A percentile compares a stretch with the other conserved stretches of the same genome.
Evolutionary conservation across 2,329 filamentous ascomycete genomes (phyloP).

Genomic region (Penicillium sp.): DNA sequence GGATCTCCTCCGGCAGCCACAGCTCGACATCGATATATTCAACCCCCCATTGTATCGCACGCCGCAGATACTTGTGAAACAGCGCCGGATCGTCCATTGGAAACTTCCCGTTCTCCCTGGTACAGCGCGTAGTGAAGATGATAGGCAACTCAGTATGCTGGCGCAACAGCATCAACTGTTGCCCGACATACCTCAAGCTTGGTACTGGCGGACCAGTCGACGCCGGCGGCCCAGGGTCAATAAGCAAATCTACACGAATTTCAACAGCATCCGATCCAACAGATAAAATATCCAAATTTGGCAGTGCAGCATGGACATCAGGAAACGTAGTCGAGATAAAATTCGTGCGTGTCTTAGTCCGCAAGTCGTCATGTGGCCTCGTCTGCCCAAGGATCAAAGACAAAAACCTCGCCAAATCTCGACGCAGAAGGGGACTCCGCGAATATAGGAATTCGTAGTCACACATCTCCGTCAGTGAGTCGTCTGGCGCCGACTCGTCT

Average conservation of each 20-base stretch:
- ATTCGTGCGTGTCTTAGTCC: constrained; percentile 69
- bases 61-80: constrained; percentile 74
- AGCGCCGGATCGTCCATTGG: constrained; percentile 74
- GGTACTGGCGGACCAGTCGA: constrained; percentile 57
- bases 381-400: constrained; percentile 77
- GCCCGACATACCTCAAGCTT: constrained; percentile 76
- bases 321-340: constrained; percentile 87
- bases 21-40: constrained; percentile 88
- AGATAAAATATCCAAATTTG: constrained; percentile 81
- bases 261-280: constrained; percentile 84
- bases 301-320: constrained; percentile 74
- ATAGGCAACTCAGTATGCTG: constrained; percentile 85
- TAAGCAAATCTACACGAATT: constrained; percentile 74
- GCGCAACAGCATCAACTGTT: constrained; percentile 78
- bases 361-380: constrained; percentile 69
- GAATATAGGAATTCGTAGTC: constrained; percentile 88
- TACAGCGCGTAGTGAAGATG: constrained; percentile 82
- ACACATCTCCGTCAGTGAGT: constrained; percentile 62
- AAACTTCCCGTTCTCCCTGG: constrained; percentile 75
- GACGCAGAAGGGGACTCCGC: constrained; percentile 64
- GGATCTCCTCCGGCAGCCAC: constrained; percentile 75
- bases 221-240: constrained; percentile 63
- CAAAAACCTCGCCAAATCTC: constrained; percentile 73
- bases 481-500: constrained; percentile 65
- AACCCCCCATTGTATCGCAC: constrained; percentile 82